Conservation (phyloP, 1,139 yeast species). For the Wickerhamomyces sp. region DNA sequence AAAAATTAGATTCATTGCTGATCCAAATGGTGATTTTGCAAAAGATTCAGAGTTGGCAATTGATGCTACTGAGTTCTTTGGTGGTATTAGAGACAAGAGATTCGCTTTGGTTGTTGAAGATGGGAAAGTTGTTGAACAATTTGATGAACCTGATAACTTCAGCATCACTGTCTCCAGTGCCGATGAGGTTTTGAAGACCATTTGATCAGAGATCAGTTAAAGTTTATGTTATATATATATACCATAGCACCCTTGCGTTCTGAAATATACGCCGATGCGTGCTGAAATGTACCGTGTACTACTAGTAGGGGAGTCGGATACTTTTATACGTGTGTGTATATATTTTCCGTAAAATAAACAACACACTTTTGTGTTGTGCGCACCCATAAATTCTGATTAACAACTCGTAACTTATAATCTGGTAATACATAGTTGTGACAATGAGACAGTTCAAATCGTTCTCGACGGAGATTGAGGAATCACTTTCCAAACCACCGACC, state of each 20-base stretch:
- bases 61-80: conserved; percentile 70
- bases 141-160: conserved; percentile 78
- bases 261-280: too few relatives aligned
- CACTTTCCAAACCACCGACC: conserved; percentile 6
- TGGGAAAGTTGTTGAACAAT: conserved; percentile 60
- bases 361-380: too few relatives aligned
- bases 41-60: conserved; percentile 58
- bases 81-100: conserved; percentile 70
- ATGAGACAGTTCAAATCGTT: conserved; percentile 19
- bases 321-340: too few relatives aligned
- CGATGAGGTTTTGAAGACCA: conserved; percentile 16
- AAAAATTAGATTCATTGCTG: conserved; percentile 62
- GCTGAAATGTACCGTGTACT: too few relatives aligned
- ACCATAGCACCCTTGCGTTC: too few relatives aligned
- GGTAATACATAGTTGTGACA: too few relatives aligned
- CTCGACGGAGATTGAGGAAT: conserved; percentile 21
- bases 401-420: too few relatives aligned
- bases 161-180: conserved; percentile 50
- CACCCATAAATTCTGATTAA: too few relatives aligned
- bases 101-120: conserved; percentile 72
- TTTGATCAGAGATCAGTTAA: neutral
- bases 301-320: too few relatives aligned
- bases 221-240: neutral
- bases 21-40: conserved; percentile 68
- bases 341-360: too few relatives aligned